Evolutionary conservation across 371 early-diverging fungal genomes (phyloP), one percentile per base, ranked within the genome.

Genomic region (Lichtheimia corymbifera): DNA sequence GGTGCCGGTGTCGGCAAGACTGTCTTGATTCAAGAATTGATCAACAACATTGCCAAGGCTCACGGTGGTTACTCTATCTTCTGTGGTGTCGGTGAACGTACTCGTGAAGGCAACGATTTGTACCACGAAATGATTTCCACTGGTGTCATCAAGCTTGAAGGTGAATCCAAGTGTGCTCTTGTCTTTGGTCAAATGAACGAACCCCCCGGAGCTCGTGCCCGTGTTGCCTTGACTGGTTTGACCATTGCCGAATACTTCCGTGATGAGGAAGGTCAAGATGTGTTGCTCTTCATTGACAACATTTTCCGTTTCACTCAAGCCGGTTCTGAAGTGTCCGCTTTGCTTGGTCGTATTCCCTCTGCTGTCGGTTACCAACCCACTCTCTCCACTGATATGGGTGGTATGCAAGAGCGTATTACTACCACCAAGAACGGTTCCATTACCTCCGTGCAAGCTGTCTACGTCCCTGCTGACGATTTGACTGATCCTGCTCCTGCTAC

Each of bases 301-400:
- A 97, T 97, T 91, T 97, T 97, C 95, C 90, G 96, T 77, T 93
- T 93, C 89, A 93, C 93, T 50, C 93, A 93, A 83, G 93, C 93
- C 80, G 93, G 93, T 90, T 93, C 93, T 67, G 91, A 93, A 77
- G 94, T 94, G 81, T 97, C 98, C 79, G 97, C 98, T 62, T 84
- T 97, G 79, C 87, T 97, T 72, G 97, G 97, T 80, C 97, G 98
- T 94, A 97, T 98, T 75, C 97, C 98, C 70, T 97, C 97, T 60
- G 98, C 98, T 85, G 98, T 97, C 85, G 98, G 98, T 88, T 97
- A 97, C 90, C 98, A 97, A 83, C 98, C 98, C 74, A 97, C 98
- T 60, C 88, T 95, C 63, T 91, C 93, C 77, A 93, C 94, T 52
- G 94, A 94, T 78, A 94, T 94, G 95, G 98, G 97, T 91, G 85